These are phyloP conservation scores for Asparagopsis taxiformis DNA, from an alignment of 31 red algal genomes.

Conservation along the genomic window DNA sequence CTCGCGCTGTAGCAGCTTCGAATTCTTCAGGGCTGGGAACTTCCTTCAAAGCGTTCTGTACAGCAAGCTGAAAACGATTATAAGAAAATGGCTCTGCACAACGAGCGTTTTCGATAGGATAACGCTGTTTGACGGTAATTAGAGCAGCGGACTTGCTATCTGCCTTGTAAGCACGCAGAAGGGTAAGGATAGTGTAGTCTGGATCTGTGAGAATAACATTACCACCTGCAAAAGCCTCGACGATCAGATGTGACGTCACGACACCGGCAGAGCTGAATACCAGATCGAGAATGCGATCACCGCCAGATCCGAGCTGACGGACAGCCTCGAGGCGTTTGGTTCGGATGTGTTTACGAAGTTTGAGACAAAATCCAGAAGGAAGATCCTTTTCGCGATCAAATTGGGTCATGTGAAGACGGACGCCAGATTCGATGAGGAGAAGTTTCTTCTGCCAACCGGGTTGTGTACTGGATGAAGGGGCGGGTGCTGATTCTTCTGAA, in stretches of 20 bases:
- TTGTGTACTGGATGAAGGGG: conserved; percentile 1
- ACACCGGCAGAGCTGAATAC: conserved; percentile 65
- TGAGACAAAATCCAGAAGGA: conserved; percentile 92
- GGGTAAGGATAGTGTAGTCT: conserved; percentile 73
- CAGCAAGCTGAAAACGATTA: too few species aligned
- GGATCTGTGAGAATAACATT: conserved; percentile 96
- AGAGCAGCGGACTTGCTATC: too few species aligned
- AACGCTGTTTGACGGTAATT: neutral
- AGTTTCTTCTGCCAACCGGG: conserved; percentile 70
- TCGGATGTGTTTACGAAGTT: conserved; percentile 96
- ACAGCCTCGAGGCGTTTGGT: conserved; percentile 73
- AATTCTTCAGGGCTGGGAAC: too few species aligned
- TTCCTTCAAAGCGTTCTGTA: too few species aligned
- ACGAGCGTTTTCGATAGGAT: neutral
- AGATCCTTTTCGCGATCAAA: conserved; percentile 80
- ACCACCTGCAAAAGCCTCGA: conserved; percentile 88
- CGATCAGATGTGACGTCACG: conserved; percentile 62
- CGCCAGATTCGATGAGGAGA: conserved; percentile 88
- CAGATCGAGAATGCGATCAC: conserved; percentile 91
- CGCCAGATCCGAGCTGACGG: conserved; percentile 57
- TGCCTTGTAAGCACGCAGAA: conserved; percentile 64
- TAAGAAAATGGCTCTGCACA: too few species aligned
- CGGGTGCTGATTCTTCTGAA: too few species aligned
- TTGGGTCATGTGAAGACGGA: conserved; percentile 84
- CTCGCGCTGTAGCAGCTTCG: too few species aligned